These are phyloP conservation scores for Aspergillus melleus DNA, from an alignment of 2,329 filamentous ascomycete genomes.

Conservation along the genomic window DNA sequence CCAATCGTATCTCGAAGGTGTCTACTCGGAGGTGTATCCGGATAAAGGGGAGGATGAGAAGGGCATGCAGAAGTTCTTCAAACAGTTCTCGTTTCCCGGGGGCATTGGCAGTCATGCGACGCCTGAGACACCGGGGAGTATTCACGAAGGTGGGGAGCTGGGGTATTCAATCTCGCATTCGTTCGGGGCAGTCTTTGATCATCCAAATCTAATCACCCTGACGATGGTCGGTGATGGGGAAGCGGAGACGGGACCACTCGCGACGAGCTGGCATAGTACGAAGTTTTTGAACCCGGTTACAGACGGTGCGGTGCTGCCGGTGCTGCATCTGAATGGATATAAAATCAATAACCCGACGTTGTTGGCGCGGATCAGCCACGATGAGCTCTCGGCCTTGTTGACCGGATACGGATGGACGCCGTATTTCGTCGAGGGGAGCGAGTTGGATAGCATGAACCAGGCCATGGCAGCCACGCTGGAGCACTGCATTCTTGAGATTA, in stretches of 20 bases:
- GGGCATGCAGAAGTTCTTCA: conserved; percentile 75
- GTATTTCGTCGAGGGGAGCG: conserved; percentile 77
- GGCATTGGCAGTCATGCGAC: conserved; percentile 77
- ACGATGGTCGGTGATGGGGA: conserved; percentile 81
- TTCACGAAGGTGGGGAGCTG: conserved; percentile 78
- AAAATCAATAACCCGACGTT: conserved; percentile 82
- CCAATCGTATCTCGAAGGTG: conserved; percentile 74
- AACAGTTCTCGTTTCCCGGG: conserved; percentile 78
- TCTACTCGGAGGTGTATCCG: conserved; percentile 75
- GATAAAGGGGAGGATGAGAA: conserved; percentile 68
- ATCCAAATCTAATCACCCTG: conserved; percentile 71
- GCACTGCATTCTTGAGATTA: conserved; percentile 69
- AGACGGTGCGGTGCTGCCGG: conserved; percentile 74
- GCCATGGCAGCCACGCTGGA: conserved; percentile 78
- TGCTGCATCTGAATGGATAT: conserved; percentile 79
- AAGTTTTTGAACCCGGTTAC: conserved; percentile 80
- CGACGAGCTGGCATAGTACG: conserved; percentile 78
- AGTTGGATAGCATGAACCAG: conserved; percentile 74
- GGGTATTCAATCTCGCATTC: conserved; percentile 80
- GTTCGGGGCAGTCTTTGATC: conserved; percentile 73
- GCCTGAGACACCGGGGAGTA: conserved; percentile 73
- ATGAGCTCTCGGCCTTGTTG: conserved; percentile 70
- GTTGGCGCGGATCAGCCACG: conserved; percentile 70
- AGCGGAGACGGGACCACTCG: conserved; percentile 76
- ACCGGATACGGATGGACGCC: conserved; percentile 75